Base-by-base conservation (phyloP, 805 yeast species). In the Kazachstania bromeliacearum region DNA sequence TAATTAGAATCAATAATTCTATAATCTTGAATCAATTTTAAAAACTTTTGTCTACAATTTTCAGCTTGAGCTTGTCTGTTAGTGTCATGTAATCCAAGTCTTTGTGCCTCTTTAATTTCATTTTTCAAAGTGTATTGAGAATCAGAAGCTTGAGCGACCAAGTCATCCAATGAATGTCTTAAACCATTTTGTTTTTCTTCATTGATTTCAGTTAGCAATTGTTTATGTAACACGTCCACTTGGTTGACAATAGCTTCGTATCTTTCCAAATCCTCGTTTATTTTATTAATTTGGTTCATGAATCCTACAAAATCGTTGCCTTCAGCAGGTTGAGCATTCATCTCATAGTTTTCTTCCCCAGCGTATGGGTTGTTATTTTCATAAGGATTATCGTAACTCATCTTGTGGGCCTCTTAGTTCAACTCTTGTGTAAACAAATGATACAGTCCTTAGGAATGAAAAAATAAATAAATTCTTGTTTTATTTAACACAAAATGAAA, bases 11-110 rank as follows among this genome's bases (percentile, higher is more conserved):
- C 97, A 45, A 84, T 75, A 51, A 77, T 71, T 61, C 94, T 77
- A 66, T 84, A 85, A 56, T 77, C 85, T 61, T 85, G 92, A 55
- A 92, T 89, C 40, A 81, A 72, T 45, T 77, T 75, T 71, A 88
- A 75, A 59, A 92, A 92, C 56, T 81, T 77, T 53, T 77, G 78
- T 68, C 94, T 82, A 38, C 81, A 72, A 54, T 81, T 81, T 59
- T 88, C 95, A 30, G 94, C 94, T 67, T 92, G 97, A 42, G 83
- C 84, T 54, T 77, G 76, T 62, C 85, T 85, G 51, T 92, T 83
- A 31, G 75, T 65, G 64, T 87, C 95, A 35, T 68, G 70, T 32
- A 73, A 73, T 27, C 84, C 80, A 35, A 70, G 68, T 43, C 77
- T 71, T 62, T 85, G 94, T 36, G 84, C 78, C 42, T 71, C 65